Conservation (phyloP, 768 basidiomycete genomes). For the Solioccasus polychromus region DNA sequence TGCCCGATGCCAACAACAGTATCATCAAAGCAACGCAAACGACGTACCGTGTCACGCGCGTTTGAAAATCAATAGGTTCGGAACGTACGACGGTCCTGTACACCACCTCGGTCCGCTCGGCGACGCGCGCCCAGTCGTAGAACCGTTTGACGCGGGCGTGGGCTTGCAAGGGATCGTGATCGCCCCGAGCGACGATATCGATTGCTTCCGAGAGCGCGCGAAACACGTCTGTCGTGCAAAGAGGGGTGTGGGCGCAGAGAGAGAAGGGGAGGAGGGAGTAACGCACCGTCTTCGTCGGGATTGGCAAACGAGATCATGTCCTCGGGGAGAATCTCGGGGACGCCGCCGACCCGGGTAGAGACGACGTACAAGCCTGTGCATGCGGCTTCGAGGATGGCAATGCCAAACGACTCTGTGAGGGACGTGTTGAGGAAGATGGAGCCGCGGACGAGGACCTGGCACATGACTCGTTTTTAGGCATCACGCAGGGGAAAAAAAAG, state of each 20-base stretch:
- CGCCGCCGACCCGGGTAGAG: constrained; percentile 90
- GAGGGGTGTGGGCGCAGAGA: not conserved
- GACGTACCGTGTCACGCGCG: constrained; percentile 70
- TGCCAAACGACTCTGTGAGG: constrained; percentile 94
- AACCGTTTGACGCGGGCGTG: constrained; percentile 78
- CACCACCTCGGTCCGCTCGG: constrained; percentile 78
- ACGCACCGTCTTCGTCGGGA: constrained; percentile 89
- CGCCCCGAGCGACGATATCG: constrained; percentile 56
- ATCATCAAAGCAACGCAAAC: too few species aligned
- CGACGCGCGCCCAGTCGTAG: constrained; percentile 84
- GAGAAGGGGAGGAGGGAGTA: too few species aligned
- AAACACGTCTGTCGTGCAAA: constrained; percentile 85
- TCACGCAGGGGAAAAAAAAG: accelerated
- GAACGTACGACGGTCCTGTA: constrained; percentile 67
- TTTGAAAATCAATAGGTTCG: constrained; percentile 67
- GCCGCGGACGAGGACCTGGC: constrained; percentile 79
- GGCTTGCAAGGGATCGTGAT: constrained; percentile 71
- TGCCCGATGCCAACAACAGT: too few species aligned
- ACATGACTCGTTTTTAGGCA: too few species aligned
- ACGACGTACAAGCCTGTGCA: constrained; percentile 94
- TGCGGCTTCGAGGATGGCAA: constrained; percentile 96
- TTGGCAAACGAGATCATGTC: constrained; percentile 96
- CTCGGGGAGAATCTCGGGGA: constrained; percentile 89
- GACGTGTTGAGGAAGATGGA: constrained; percentile 95
- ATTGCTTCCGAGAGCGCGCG: constrained; percentile 83